Evolutionary conservation across 2,329 filamentous ascomycete species (phyloP), one percentile per base, ranked within the genome.

Genomic region (Grosmannia penicillata): DNA sequence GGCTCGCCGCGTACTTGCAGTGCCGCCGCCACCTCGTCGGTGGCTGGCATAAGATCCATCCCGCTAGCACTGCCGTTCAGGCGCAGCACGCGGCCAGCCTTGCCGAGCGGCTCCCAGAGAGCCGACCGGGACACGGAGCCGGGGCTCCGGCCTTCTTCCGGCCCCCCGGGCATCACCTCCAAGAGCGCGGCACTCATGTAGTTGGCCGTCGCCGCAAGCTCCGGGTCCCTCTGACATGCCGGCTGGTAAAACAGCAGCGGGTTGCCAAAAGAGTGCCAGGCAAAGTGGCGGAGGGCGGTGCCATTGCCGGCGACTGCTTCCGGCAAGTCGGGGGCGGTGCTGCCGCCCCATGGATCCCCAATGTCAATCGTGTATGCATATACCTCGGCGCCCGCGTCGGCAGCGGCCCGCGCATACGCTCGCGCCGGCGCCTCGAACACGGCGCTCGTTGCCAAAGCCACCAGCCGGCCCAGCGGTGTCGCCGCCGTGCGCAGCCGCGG

Each of bases 231-330:
- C 21, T 34, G 30, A 15, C 40, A 42, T 11, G 40, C 36, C 14
- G 40, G 40, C 36, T 42, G 40, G 40, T 38, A 25, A 6, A 42
- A 42, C 13, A 42, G 13, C 6, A 42, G 28, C 14, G 36, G 25
- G 28, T 42, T 42, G 36, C 40, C 40, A 28, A 42, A 38, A 14
- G 40, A 38, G 40, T 42, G 40, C 40, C 40, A 42, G 4, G 40
- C 36, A 17, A 42, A 42, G n/a, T 36, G 28, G 1, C 27, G 33
- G 18, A 42, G 28, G 14, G 40, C 36, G 3, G 32, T 6, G 5
- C 3, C 5, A 21, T 22, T 17, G 22, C 39, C 40, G 21, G 38
- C 36, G 10, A 25, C 23, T n/a, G n/a, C n/a, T n/a, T n/a, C n/a
- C n/a, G n/a, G n/a, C n/a, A n/a, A n/a, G n/a, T n/a, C n/a, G n/a